Conservation (phyloP, 1,139 yeast genomes). For the Candida dubliniensis region DNA sequence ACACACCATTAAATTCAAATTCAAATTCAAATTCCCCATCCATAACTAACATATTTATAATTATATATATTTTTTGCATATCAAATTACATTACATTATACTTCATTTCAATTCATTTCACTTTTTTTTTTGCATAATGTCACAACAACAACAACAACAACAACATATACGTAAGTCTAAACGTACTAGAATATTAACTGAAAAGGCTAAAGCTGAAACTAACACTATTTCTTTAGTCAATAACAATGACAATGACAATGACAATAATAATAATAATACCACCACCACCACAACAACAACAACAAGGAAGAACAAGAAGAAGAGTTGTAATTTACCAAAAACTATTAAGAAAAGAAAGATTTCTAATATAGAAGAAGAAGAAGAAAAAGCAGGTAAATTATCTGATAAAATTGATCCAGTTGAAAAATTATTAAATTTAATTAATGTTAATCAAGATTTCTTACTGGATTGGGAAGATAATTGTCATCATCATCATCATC, state of each 20-base stretch:
- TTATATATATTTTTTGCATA: background rate
- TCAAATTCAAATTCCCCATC: too few relatives aligned
- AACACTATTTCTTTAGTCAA: slow-evolving; percentile 7
- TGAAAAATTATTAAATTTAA: slow-evolving; percentile 42
- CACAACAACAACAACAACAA: background rate
- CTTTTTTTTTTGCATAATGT: slow-evolving; percentile 4
- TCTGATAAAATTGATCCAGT: slow-evolving; percentile 46
- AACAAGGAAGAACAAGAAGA: too few relatives aligned
- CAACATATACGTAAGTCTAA: slow-evolving; percentile 32
- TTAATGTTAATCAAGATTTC: slow-evolving; percentile 25
- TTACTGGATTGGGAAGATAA: slow-evolving; percentile 13
- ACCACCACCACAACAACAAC: slow-evolving; percentile 1
- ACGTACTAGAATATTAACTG: slow-evolving; percentile 27
- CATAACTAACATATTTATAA: background rate
- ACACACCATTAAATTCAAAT: too few relatives aligned
- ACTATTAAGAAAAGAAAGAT: slow-evolving; percentile 17
- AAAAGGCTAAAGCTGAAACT: slow-evolving; percentile 17
- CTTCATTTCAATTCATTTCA: background rate
- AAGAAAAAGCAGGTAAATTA: slow-evolving; percentile 15
- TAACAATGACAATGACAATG: too few relatives aligned
- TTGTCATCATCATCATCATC: background rate
- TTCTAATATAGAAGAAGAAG: slow-evolving; percentile 14
- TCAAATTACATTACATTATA: background rate
- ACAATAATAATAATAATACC: too few relatives aligned
- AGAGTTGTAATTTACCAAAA: background rate